Evolutionary conservation across 2,329 filamentous ascomycete genomes (phyloP), one percentile per base, ranked within the genome.

Genomic region (Diplodia seriata): DNA sequence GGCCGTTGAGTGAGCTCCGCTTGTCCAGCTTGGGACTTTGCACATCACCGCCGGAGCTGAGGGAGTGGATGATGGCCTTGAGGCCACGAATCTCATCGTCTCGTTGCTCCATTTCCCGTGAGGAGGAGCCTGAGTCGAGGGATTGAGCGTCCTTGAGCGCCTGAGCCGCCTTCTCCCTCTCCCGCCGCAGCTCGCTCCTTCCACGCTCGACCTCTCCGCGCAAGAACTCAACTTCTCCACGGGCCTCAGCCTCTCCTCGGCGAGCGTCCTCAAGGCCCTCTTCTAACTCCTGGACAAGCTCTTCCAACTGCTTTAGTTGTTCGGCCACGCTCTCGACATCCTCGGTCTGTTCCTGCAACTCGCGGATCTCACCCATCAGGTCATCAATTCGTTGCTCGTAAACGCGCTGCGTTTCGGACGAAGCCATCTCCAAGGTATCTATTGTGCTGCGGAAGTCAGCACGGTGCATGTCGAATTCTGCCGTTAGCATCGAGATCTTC

Each of bases 361-460:
- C 93, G 65, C 90, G 87, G 33, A 97, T 85, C 74, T 98, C 94
- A 69, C 90, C 87, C 80, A 95, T 87, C 50, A 99, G 81, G 74
- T 93, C 92, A 74, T 94, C 91, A 70, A 98, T 92, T 80, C 92
- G 91, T 78, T 93, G 91, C 77, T 99, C 95, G 76, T 99, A 99
- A 15, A 99, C 94, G 31, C 94, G 87, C 80, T 97, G 91, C 0
- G 95, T 99, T 81, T 99, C 95, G 0, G 93, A 91, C 76, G 93
- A 97, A 2, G 95, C 96, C 82, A 98, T 87, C 79, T 99, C 95
- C 62, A 99, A 84, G 0, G 94, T 97, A 80, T 99, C 95, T 70
- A 99, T 95, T 20, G 95, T 99, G 78, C 92, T 97, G 72, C 95
- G 86, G 80, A 99, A 99, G 78, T 99, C 95, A 20, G 95, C 94